Percentiles rank a stretch among this genome's conserved stretches.
phyloP scores from a whole-genome alignment of 2,329 filamentous ascomycete genomes.

The Knoxdaviesia capensis region DNA sequence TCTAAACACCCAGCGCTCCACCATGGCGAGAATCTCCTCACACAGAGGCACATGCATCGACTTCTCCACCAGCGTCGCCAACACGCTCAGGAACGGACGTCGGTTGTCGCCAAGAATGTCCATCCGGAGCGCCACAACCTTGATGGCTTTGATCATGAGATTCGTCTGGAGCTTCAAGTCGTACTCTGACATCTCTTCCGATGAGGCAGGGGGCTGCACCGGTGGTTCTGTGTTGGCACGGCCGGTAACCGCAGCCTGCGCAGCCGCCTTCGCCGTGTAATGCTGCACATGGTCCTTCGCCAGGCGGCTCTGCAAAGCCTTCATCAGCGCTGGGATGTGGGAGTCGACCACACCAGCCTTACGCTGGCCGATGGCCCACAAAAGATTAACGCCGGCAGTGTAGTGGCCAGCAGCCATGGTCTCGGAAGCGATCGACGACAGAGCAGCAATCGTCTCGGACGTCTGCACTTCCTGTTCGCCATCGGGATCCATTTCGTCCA shows the following conservation, averaged over 20 bases:
- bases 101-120: conserved; percentile 79
- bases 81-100: conserved; percentile 80
- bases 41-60: conserved; percentile 75
- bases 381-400: conserved; percentile 72
- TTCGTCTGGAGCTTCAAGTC: conserved; percentile 79
- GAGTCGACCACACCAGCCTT: conserved; percentile 76
- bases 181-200: conserved; percentile 43
- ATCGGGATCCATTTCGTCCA: conserved; percentile 64
- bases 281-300: conserved; percentile 82
- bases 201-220: background rate
- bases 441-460: conserved; percentile 69
- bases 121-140: conserved; percentile 82
- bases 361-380: conserved; percentile 78
- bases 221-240: background rate
- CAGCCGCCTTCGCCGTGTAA: conserved; percentile 37
- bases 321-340: conserved; percentile 78
- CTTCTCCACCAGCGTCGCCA: conserved; percentile 89
- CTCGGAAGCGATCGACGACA: conserved; percentile 76
- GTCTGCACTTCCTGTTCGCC: conserved; percentile 63
- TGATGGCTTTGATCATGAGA: conserved; percentile 86
- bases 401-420: conserved; percentile 65
- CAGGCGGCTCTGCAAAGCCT: conserved; percentile 77
- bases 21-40: conserved; percentile 82
- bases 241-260: conserved; percentile 27
- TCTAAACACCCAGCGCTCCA: conserved; percentile 90